phyloP scores from a whole-genome alignment of 306 rosid species.

The Neltuma alba region DNA sequence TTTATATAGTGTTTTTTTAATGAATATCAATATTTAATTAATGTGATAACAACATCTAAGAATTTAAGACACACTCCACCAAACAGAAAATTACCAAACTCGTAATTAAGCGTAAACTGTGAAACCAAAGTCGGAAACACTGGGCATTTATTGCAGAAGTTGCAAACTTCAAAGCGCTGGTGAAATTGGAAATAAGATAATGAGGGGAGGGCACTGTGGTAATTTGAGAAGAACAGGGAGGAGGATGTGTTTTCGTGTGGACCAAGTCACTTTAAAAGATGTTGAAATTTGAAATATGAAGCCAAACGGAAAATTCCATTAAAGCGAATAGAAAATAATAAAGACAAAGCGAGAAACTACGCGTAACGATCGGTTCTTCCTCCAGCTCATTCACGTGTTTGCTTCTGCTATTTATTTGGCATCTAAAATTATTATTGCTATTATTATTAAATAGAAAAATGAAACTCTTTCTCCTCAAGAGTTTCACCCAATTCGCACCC shows the following conservation, averaged over 20 bases:
- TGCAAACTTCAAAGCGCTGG: neutral
- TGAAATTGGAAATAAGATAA: neutral
- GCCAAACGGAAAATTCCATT: neutral
- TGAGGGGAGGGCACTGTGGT: neutral
- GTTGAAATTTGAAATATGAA: neutral
- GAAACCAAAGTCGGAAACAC: neutral
- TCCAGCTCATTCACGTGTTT: neutral
- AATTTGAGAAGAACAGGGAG: neutral
- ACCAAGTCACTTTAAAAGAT: slow-evolving; percentile 26
- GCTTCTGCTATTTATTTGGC: neutral
- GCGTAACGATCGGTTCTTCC: neutral
- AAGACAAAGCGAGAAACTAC: neutral
- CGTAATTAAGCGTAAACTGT: neutral
- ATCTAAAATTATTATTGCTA: no score
- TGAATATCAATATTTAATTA: neutral
- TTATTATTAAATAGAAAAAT: no score
- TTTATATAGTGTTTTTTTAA: neutral
- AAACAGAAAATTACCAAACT: neutral
- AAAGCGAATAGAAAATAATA: neutral
- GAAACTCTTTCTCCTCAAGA: no score
- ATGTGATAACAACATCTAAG: no score
- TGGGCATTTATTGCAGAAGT: no score
- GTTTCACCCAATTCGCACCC: no score
- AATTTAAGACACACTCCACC: no score
- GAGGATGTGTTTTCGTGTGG: slow-evolving; percentile 10